A percentile compares a stretch with the other conserved stretches of the same genome.
phyloP scores from a whole-genome alignment of 192 early-diverging fungal species.

The Umbelopsis isabellina region DNA sequence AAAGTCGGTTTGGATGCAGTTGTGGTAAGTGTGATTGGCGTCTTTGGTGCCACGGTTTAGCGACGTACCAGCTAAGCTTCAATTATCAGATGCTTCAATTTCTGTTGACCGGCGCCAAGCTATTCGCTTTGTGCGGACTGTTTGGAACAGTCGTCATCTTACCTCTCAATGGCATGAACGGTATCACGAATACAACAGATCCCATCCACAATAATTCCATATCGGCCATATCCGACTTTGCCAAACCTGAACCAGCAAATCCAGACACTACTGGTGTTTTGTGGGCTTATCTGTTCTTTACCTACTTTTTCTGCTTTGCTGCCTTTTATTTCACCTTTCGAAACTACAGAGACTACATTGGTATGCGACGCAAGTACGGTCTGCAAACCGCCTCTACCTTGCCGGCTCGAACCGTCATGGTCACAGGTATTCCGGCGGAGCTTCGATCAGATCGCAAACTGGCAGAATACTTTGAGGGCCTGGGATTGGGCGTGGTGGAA shows the following conservation, averaged over 20 bases:
- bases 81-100: conserved; percentile 57
- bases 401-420: conserved; percentile 68
- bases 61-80: neutral
- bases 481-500: conserved; percentile 68
- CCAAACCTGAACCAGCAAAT: neutral
- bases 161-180: conserved; percentile 49
- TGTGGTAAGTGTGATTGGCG: conserved; percentile 42
- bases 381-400: conserved; percentile 43
- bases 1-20: conserved; percentile 61
- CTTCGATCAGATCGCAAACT: conserved; percentile 57
- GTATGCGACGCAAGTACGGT: conserved; percentile 48
- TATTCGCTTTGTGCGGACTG: conserved; percentile 52
- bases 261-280: conserved; percentile 13
- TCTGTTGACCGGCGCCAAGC: conserved; percentile 50
- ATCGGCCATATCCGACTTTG: neutral
- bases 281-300: conserved; percentile 49
- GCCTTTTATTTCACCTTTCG: conserved; percentile 52
- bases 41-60: neutral
- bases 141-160: conserved; percentile 50
- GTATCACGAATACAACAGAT: conserved; percentile 32
- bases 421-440: conserved; percentile 65
- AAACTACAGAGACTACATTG: conserved; percentile 55
- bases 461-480: conserved; percentile 65
- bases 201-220: conserved; percentile 17
- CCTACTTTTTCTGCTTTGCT: conserved; percentile 56